Conservation (phyloP, 2,329 filamentous ascomycete species). For the Colletotrichum sp. region DNA sequence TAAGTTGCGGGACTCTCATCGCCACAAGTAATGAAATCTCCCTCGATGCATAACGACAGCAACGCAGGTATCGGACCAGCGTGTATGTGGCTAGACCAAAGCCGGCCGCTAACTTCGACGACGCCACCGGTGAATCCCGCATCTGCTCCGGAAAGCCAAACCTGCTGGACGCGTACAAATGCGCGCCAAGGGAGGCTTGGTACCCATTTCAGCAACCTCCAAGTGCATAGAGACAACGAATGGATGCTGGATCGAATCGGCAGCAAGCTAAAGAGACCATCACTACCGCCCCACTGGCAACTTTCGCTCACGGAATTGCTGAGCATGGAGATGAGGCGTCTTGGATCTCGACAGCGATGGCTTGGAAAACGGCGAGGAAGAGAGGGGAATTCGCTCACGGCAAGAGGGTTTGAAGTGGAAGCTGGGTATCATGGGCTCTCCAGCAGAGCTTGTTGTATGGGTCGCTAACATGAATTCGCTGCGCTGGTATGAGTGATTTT, state of each 20-base stretch:
- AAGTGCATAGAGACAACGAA: background rate
- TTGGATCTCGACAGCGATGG: background rate
- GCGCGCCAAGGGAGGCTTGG: background rate
- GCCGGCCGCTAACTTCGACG: background rate
- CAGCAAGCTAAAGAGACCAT: background rate
- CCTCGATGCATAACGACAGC: background rate
- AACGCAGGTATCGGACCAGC: background rate
- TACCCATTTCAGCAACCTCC: background rate
- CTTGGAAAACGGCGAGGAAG: background rate
- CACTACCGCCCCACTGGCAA: background rate
- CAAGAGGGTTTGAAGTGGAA: background rate
- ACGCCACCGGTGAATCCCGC: background rate
- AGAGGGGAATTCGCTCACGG: background rate
- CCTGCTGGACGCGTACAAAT: background rate
- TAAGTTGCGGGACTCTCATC: background rate
- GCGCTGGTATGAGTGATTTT: too few relatives aligned
- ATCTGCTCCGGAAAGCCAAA: background rate
- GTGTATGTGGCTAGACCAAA: background rate
- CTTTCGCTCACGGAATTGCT: background rate
- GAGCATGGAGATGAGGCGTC: background rate
- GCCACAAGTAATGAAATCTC: background rate
- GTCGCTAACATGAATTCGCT: too few relatives aligned
- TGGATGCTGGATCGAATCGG: background rate
- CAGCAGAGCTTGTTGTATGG: too few relatives aligned
- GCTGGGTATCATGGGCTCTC: too few relatives aligned